Base-by-base conservation (phyloP, 257 asterid genomes). In the Leptodermis oblonga region DNA sequence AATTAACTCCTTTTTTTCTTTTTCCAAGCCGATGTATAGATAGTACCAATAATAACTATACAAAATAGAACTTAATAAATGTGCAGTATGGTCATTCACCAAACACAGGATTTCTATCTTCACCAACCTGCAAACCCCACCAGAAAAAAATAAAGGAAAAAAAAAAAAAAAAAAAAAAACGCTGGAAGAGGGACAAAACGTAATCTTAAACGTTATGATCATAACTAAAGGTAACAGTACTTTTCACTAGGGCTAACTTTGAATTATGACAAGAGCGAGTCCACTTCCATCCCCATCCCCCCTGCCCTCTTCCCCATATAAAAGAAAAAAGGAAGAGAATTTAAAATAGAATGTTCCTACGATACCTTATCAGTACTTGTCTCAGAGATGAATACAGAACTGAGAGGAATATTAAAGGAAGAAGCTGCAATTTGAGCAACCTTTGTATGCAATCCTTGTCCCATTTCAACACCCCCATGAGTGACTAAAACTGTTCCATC, bases 381-480 rank as follows among this genome's bases (percentile, higher is more conserved):
- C 81, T 93, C 99, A 2, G 99, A 93, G 76, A 93, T 90, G 76
- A 90, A 93, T 34, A 93, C 91, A 33, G 96, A 88, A 80, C 82
- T 88, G 59, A 93, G 91, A 28, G 99, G 97, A 81, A 93, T 87
- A 78, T 85, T 37, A 73, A 93, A 90, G 68, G 86, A 82, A 63
- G 99, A 87, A 10, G 99, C 99, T 76, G 99, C 99, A 65, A 93
- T 79, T 81, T 93, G 99, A 55, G 97, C 97, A 69, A 93, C 87
- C 84, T 93, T 93, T 56, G 99, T 93, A 76, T 93, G 99, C 87
- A 93, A 82, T 74, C 99, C 97, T 74, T 93, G 99, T 61, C 99
- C 99, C 99, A 93, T 93, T 81, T 93, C 99, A 23, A 93, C 97
- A 62, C 99, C 99, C 11, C 99, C 99, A 63, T 93, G 99, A 39